Percentiles rank a stretch among this genome's conserved stretches.
Conservation (phyloP, 148 eudicot species). For the Rhododendron griersonianum region DNA sequence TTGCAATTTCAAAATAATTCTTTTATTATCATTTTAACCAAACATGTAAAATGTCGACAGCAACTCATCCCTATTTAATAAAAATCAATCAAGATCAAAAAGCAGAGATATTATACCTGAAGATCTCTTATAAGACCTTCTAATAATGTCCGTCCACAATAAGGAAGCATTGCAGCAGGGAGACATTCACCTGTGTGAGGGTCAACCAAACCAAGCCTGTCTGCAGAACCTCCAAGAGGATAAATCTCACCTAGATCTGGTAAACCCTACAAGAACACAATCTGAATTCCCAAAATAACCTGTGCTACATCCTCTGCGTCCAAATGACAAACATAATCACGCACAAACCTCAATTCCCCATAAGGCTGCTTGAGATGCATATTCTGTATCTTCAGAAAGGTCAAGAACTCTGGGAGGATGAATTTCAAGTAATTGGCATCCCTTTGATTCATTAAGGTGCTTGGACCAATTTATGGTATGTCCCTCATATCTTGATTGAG, state of each 20-base stretch:
- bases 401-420: constrained; percentile 85
- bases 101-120: constrained; percentile 53
- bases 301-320: not conserved
- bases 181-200: constrained; percentile 87
- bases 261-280: constrained; percentile 64
- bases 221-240: constrained; percentile 99
- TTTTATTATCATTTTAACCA: constrained; percentile 15
- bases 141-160: constrained; percentile 81
- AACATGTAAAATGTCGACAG: not conserved
- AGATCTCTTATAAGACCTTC: constrained; percentile 98
- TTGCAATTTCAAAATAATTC: constrained; percentile 20
- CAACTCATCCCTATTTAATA: not conserved
- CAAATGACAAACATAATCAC: constrained; percentile 2
- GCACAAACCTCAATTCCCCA: constrained; percentile 92
- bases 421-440: constrained; percentile 60
- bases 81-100: not conserved
- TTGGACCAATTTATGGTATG: constrained; percentile 38
- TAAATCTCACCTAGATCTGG: constrained; percentile 94
- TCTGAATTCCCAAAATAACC: constrained; percentile 12
- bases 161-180: constrained; percentile 99
- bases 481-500: constrained; percentile 48
- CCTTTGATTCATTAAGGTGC: constrained; percentile 41
- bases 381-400: constrained; percentile 75
- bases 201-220: constrained; percentile 95
- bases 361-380: constrained; percentile 94